Conservation (phyloP, 345 rosid species). For the Salix exigua region DNA sequence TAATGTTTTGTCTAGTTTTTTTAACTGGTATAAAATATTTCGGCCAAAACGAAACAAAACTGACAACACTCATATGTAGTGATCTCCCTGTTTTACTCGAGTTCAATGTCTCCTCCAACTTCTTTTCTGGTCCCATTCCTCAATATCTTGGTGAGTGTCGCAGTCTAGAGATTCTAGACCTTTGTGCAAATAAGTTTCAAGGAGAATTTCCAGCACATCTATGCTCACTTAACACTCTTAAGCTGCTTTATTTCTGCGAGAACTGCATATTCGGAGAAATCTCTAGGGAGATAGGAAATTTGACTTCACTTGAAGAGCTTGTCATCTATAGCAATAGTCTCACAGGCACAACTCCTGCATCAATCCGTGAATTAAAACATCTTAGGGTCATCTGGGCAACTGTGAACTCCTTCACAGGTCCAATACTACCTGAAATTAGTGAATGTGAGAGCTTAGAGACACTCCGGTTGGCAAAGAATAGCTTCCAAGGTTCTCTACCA, state of each 20-base stretch:
- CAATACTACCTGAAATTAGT: background rate
- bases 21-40: no score
- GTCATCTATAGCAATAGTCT: background rate
- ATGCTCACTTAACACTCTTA: background rate
- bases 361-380: background rate
- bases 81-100: background rate
- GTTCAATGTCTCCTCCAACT: background rate
- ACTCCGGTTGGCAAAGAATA: background rate
- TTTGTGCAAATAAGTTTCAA: background rate
- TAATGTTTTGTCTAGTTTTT: rapidly evolving
- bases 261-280: background rate
- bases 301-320: background rate
- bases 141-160: background rate
- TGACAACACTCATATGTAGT: background rate
- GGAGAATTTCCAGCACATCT: background rate
- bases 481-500: background rate
- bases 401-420: background rate
- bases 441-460: background rate
- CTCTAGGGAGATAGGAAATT: background rate
- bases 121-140: background rate
- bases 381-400: background rate
- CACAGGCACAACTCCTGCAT: background rate
- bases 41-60: no score
- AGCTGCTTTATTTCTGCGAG: background rate
- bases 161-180: background rate